Base-by-base conservation (phyloP, 2,329 filamentous ascomycete species). In the Scedosporium dehoogii region DNA sequence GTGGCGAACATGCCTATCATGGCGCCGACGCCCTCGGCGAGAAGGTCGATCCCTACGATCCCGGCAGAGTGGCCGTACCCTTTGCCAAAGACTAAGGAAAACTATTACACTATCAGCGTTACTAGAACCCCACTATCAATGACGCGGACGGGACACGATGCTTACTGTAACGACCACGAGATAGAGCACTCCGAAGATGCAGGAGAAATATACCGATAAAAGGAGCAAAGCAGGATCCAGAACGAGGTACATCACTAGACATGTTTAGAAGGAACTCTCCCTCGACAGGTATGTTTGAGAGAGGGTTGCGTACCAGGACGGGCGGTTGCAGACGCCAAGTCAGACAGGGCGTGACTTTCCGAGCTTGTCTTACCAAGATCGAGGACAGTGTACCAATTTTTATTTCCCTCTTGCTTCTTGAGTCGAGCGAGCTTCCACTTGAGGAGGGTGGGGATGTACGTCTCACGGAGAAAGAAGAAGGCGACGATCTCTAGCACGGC, bases 111-210 rank as follows among this genome's bases (percentile, higher is more conserved):
- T 4, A 18, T 59, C 33, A 59, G 25, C 6, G 29, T 33, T 29
- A 33, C 23, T 27, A 14, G n/a, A 58, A 33, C 29, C 6, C 23
- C 7, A 25, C 27, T 21, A 4, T 59, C 25, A n/a, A n/a, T 6
- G 6, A 23, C n/a, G 16, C 16, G 4, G 12, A n/a, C n/a, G 25
- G 57, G n/a, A 10, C 9, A 16, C 33, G n/a, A 27, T 18, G 3
- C 59, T 48, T 58, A 63, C 62, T 38, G 59, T 61, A 21, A 58
- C 62, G 48, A 63, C 44, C 16, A 63, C 62, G 2, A 63, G 53
- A 29, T 62, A 63, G 7, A 46, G 21, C 21, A 62, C 25, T 14
- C 59, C 62, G 23, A 63, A 63, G 18, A 58, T 29, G 18, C 57
- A 53, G 14, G 59, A 60, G 38, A 51, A 62, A 27, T 61, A 59